These are phyloP conservation scores for Colletotrichum spinosum DNA, from an alignment of 2,329 filamentous ascomycete species.

Conservation along the genomic window DNA sequence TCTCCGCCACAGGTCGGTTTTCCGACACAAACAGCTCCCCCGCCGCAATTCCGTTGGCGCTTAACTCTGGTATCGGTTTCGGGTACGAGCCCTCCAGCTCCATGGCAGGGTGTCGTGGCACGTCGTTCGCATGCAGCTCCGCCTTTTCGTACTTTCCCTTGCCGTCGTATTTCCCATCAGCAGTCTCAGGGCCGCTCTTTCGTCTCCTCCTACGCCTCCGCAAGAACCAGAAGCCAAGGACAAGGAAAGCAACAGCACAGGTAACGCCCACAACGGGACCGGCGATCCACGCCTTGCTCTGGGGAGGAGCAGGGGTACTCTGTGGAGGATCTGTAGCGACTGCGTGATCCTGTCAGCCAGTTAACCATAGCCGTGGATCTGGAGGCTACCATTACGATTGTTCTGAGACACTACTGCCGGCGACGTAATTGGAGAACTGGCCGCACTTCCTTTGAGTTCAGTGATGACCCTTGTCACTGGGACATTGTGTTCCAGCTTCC, in stretches of 20 bases:
- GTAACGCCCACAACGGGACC: slow-evolving; percentile 9
- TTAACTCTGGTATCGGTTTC: neutral
- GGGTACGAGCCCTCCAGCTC: slow-evolving; percentile 2
- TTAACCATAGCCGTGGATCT: too few species aligned
- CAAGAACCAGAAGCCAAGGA: slow-evolving; percentile 11
- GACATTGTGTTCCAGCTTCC: too few species aligned
- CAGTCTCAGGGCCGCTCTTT: neutral
- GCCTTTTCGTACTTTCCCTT: slow-evolving; percentile 4
- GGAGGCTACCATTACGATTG: too few species aligned
- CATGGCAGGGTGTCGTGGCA: neutral
- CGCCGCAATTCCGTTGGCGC: neutral
- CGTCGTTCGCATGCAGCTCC: neutral
- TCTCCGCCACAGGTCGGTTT: too few species aligned
- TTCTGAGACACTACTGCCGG: too few species aligned
- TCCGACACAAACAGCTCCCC: neutral
- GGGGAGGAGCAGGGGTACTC: neutral
- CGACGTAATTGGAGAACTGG: too few species aligned
- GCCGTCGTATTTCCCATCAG: neutral
- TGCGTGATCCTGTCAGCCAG: too few species aligned
- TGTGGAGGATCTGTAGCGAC: too few species aligned
- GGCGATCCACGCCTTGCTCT: slow-evolving; percentile 15
- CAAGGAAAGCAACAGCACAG: neutral
- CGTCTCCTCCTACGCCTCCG: neutral
- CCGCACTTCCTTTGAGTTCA: neutral
- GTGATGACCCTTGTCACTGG: too few species aligned